Evolutionary conservation across 2,329 filamentous ascomycete species (phyloP).

Genomic region (Fusarium dimerum): DNA sequence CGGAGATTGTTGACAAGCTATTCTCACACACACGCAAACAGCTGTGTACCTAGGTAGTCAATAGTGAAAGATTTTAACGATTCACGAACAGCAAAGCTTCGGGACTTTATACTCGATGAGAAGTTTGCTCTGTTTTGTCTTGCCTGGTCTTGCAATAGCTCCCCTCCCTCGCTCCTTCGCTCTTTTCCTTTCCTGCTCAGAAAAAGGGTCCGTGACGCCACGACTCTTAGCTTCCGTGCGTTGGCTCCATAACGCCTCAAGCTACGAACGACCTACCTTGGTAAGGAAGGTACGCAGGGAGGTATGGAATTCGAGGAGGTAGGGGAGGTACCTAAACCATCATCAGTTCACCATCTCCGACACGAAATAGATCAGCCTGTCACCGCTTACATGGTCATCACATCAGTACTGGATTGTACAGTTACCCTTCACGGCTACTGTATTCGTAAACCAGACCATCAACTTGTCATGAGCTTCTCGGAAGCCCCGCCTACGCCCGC

Average conservation of each 20-base stretch:
- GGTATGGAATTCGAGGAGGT: too few species aligned
- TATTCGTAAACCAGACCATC: neutral
- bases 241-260: neutral
- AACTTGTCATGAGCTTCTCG: constrained; percentile 3
- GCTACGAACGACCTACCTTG: too few species aligned
- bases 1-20: too few species aligned
- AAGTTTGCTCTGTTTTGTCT: too few species aligned
- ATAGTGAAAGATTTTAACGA: neutral
- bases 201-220: neutral
- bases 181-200: neutral
- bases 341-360: too few species aligned
- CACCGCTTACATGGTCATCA: too few species aligned
- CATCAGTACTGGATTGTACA: too few species aligned
- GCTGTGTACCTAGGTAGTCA: neutral
- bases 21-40: neutral
- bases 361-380: too few species aligned
- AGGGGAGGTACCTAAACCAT: too few species aligned
- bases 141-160: too few species aligned
- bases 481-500: constrained; percentile 8
- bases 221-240: neutral
- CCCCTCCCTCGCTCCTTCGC: neutral
- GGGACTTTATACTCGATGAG: neutral
- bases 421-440: too few species aligned
- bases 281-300: too few species aligned
- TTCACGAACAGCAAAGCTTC: neutral